phyloP scores from a whole-genome alignment of 306 rosid genomes.

The Delonix regia region DNA sequence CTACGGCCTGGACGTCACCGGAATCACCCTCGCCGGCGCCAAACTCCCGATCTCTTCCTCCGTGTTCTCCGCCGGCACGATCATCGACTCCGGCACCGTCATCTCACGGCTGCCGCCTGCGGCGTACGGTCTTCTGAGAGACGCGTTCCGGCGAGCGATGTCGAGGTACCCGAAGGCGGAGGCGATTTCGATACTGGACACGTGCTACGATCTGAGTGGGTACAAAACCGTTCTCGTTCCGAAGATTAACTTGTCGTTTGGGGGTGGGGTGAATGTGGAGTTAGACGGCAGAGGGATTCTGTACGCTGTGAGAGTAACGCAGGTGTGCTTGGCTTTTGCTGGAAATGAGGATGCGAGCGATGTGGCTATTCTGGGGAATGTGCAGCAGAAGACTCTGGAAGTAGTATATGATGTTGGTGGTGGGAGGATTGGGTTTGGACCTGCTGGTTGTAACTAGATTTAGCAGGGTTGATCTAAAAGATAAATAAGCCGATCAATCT shows the following conservation, averaged over 20 bases:
- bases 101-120: slow-evolving; percentile 63
- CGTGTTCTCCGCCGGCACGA: slow-evolving; percentile 51
- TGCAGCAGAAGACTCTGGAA: slow-evolving; percentile 63
- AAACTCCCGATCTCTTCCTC: slow-evolving; percentile 45
- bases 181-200: slow-evolving; percentile 53
- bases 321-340: slow-evolving; percentile 74
- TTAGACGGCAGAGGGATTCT: slow-evolving; percentile 40
- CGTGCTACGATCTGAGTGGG: slow-evolving; percentile 64
- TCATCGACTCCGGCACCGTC: slow-evolving; percentile 84
- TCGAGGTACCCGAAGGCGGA: slow-evolving; percentile 38
- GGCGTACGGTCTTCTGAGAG: slow-evolving; percentile 50
- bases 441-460: slow-evolving; percentile 48
- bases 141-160: slow-evolving; percentile 50
- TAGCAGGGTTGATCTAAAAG: too few relatives aligned
- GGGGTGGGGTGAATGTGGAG: slow-evolving; percentile 38
- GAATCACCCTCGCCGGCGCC: slow-evolving; percentile 47
- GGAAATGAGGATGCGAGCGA: slow-evolving; percentile 44
- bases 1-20: slow-evolving; percentile 54
- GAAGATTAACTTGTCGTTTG: slow-evolving; percentile 47
- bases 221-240: slow-evolving; percentile 30
- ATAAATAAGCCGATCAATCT: too few relatives aligned
- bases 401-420: slow-evolving; percentile 71
- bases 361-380: slow-evolving; percentile 64
- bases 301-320: slow-evolving; percentile 26
- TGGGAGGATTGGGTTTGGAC: slow-evolving; percentile 62